Conservation (phyloP, 768 basidiomycete species). For the Pleurotus cornucopiae region DNA sequence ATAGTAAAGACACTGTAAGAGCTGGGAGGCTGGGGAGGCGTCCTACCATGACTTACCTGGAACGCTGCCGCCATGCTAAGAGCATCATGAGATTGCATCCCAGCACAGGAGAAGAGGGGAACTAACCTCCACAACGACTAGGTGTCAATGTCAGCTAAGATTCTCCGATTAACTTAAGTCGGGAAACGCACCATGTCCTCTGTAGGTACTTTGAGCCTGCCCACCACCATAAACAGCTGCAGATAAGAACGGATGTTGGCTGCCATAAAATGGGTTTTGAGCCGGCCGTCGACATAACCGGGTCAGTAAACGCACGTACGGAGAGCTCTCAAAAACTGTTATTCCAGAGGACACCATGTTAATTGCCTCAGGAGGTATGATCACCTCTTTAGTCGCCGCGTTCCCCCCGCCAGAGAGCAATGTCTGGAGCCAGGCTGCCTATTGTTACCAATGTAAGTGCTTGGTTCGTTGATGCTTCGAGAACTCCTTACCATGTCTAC, state of each 20-base stretch:
- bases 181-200: slow-evolving; percentile 18
- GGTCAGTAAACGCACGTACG: slow-evolving; percentile 11
- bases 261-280: background rate
- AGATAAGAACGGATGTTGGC: slow-evolving; percentile 20
- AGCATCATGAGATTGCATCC: slow-evolving; percentile 9
- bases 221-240: slow-evolving; percentile 21
- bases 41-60: background rate
- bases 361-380: slow-evolving; percentile 21
- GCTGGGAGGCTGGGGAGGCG: too few relatives aligned
- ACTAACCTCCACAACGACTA: background rate
- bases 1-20: background rate
- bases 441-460: slow-evolving; percentile 2
- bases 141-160: background rate
- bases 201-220: slow-evolving; percentile 18
- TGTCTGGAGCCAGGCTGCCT: slow-evolving; percentile 25
- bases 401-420: slow-evolving; percentile 22
- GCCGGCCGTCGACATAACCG: too few relatives aligned
- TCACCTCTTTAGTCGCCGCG: slow-evolving; percentile 16
- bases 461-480: too few relatives aligned
- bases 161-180: background rate
- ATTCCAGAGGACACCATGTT: slow-evolving; percentile 19
- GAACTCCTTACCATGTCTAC: slow-evolving; percentile 18
- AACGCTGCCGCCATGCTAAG: background rate
- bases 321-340: slow-evolving; percentile 12
- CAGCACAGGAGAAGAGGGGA: slow-evolving; percentile 5